Evolutionary conservation across 1,284 basidiomycete genomes (phyloP).

Genomic region (Sporisorium reilianum): DNA sequence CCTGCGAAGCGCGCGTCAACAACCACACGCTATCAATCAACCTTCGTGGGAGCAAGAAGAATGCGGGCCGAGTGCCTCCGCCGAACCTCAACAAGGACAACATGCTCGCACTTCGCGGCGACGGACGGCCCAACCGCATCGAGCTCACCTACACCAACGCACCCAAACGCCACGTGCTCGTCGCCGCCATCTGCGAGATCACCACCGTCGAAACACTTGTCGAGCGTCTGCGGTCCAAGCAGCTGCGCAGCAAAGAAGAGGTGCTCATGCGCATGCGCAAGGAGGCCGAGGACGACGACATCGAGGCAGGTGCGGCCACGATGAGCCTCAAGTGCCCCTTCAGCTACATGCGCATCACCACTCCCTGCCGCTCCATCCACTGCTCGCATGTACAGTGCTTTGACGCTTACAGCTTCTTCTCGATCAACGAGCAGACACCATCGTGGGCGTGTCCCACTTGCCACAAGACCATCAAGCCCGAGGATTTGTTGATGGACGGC

Average conservation of each 20-base stretch:
- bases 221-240: conserved; percentile 46
- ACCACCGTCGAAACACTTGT: conserved; percentile 53
- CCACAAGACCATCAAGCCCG: conserved; percentile 80
- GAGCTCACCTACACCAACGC: conserved; percentile 63
- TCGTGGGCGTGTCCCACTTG: conserved; percentile 98
- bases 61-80: conserved; percentile 58
- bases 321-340: conserved; percentile 72
- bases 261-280: conserved; percentile 55
- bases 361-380: conserved; percentile 83
- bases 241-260: conserved; percentile 56
- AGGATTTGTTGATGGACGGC: conserved; percentile 92
- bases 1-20: conserved; percentile 64
- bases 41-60: conserved; percentile 64
- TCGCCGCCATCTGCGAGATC: conserved; percentile 56
- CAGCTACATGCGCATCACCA: conserved; percentile 86
- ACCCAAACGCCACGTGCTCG: conserved; percentile 46
- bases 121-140: conserved; percentile 50
- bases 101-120: conserved; percentile 16
- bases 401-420: conserved; percentile 92
- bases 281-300: conserved; percentile 65
- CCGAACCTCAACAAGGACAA: conserved; percentile 66
- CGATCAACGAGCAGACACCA: conserved; percentile 94
- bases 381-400: conserved; percentile 97
- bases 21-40: conserved; percentile 44
- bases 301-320: conserved; percentile 60